Base-by-base conservation (phyloP, 1,284 basidiomycete genomes). In the Fistulina hepatica region DNA sequence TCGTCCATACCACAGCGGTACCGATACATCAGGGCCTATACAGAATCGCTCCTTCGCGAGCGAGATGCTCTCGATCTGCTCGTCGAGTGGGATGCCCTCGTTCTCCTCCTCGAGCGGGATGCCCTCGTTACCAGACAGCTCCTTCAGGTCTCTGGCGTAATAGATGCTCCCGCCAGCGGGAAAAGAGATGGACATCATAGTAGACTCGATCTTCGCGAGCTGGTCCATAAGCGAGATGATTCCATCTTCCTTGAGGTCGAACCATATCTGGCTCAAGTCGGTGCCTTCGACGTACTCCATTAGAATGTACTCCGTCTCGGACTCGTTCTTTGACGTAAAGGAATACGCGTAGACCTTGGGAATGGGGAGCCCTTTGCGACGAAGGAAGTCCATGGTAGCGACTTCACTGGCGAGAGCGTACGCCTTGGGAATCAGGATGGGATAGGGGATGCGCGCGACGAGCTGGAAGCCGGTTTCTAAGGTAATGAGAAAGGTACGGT, bases 161-260 rank as follows among this genome's bases (percentile, higher is more conserved):
- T 73, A 72, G 3, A 71, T 55, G 55, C 68, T 71, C 56, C 69
- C 64, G 30, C 69, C 64, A 56, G 65, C 67, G 11, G 66, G 68
- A 42, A 73, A 71, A 47, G 60, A 2, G 41, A 67, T 59, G 27
- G 63, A 63, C 69, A 71, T 71, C 55, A 72, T 65, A 2, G 43
- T 34, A 4, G 63, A 58, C 55, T 73, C 69, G 48, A 73, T 56
- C 50, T 69, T 19, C 55, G 47, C 57, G 50, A 72, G 52, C 47
- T 71, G 64, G 35, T 58, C 58, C 41, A 59, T 44, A 53, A 71
- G 35, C 0, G 64, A 70, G 43, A 50, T 40, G 51, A 73, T 50
- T 11, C 70, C 63, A 44, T 1, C 2, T 51, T 65, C 64, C 50
- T 45, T 50, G 8, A 71, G 53, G 3, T 59, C 48, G 13, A 54